Percentiles rank a stretch among this genome's conserved stretches.
Evolutionary conservation across 148 eudicot species (phyloP).

Genomic region (Rhododendron williamsianum): DNA sequence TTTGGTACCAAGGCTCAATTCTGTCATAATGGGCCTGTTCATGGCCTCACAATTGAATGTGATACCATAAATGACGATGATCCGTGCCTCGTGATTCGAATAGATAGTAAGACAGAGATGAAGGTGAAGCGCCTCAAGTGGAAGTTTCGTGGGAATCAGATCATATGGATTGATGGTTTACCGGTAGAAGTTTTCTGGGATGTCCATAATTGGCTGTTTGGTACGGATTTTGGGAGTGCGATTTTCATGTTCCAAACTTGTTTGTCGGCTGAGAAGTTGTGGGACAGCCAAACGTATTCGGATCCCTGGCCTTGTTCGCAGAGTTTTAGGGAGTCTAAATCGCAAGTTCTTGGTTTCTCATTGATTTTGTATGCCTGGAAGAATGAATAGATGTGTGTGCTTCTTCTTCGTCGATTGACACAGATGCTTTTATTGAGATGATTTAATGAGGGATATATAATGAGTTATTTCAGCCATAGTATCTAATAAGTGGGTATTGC

Average conservation of each 20-base stretch:
- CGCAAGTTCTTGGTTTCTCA: slow-evolving; percentile 45
- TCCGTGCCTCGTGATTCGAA: slow-evolving; percentile 44
- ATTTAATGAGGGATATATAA: not conserved
- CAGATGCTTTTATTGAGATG: not conserved
- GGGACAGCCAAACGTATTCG: slow-evolving; percentile 38
- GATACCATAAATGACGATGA: slow-evolving; percentile 37
- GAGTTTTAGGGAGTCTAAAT: slow-evolving; percentile 45
- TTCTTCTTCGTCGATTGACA: not conserved
- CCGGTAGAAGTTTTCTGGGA: slow-evolving; percentile 67
- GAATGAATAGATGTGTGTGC: slow-evolving; percentile 35
- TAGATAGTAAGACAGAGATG: slow-evolving; percentile 47
- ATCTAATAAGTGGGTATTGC: not conserved
- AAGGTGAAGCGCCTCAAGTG: slow-evolving; percentile 50
- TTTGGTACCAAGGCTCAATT: slow-evolving; percentile 43
- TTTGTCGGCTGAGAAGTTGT: slow-evolving; percentile 47
- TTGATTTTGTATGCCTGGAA: slow-evolving; percentile 61
- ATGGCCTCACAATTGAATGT: slow-evolving; percentile 53
- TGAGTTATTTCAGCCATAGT: not conserved
- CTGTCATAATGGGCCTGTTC: slow-evolving; percentile 36
- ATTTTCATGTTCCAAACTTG: slow-evolving; percentile 57
- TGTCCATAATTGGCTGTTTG: slow-evolving; percentile 59
- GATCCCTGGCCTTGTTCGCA: slow-evolving; percentile 46
- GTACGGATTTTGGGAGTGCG: slow-evolving; percentile 47
- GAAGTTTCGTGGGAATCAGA: slow-evolving; percentile 60
- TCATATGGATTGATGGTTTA: slow-evolving; percentile 48